These are phyloP conservation scores for Didymella segeticola DNA, from an alignment of 2,329 filamentous ascomycete species.

Conservation along the genomic window DNA sequence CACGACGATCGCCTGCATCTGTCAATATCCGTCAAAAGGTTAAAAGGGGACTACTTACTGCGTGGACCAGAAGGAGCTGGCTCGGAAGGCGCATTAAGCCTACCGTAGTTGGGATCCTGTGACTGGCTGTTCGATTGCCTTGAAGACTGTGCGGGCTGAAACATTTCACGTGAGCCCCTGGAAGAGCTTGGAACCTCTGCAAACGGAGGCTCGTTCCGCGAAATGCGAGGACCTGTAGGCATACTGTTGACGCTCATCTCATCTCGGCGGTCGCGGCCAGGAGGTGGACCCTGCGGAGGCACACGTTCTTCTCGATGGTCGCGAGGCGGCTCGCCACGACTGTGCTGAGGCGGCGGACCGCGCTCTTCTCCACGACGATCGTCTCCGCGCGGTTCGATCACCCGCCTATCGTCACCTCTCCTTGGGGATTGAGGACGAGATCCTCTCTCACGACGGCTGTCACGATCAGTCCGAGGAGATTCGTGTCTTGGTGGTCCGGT, in stretches of 20 bases:
- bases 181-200: conserved; percentile 14
- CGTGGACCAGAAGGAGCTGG: conserved; percentile 62
- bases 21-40: conserved; percentile 7
- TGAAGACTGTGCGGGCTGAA: conserved; percentile 44
- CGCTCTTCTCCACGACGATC: conserved; percentile 40
- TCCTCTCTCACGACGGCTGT: conserved; percentile 40
- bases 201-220: conserved; percentile 43
- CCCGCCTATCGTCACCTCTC: conserved; percentile 29
- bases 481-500: conserved; percentile 40
- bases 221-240: conserved; percentile 61
- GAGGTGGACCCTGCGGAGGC: conserved; percentile 26
- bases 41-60: conserved; percentile 40
- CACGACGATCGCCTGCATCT: conserved; percentile 34
- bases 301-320: conserved; percentile 45
- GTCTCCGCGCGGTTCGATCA: conserved; percentile 30
- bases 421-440: conserved; percentile 41
- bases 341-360: conserved; percentile 28
- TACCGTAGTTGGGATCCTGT: conserved; percentile 57
- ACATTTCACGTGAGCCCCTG: conserved; percentile 49
- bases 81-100: conserved; percentile 57
- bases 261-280: conserved; percentile 50
- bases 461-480: conserved; percentile 34
- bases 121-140: conserved; percentile 45
- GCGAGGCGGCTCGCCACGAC: conserved; percentile 33
- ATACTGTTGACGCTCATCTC: conserved; percentile 45